Evolutionary conservation across 2,329 filamentous ascomycete genomes (phyloP).

Genomic region (Sclerotinia nivalis): DNA sequence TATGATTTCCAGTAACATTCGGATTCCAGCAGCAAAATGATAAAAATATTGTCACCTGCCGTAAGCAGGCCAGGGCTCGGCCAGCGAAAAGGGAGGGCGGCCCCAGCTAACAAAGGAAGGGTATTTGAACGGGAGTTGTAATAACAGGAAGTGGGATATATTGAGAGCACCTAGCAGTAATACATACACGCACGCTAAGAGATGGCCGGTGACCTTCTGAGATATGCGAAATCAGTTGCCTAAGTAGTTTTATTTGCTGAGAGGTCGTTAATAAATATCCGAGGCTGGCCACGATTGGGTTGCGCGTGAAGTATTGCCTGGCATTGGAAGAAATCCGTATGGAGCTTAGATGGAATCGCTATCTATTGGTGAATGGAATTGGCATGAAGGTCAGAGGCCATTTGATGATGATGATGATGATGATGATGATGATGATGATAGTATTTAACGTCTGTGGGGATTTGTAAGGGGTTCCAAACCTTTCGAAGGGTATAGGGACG

Average conservation of each 20-base stretch:
- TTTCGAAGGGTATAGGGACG: too few species aligned
- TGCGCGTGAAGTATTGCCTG: not conserved
- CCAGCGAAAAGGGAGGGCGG: not conserved
- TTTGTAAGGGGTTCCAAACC: too few species aligned
- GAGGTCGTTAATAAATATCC: too few species aligned
- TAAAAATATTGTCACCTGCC: not conserved
- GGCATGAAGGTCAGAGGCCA: not conserved
- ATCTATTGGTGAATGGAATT: not conserved
- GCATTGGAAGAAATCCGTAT: too few species aligned
- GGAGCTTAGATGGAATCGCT: not conserved
- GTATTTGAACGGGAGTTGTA: not conserved
- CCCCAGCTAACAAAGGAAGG: not conserved
- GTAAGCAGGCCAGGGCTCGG: not conserved
- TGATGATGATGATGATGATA: too few species aligned
- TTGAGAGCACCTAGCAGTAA: not conserved
- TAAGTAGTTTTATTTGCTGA: not conserved
- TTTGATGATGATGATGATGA: too few species aligned
- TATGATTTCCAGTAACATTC: not conserved
- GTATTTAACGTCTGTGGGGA: too few species aligned
- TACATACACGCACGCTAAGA: not conserved
- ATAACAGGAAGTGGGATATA: not conserved
- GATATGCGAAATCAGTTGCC: not conserved
- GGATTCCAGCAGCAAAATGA: not conserved
- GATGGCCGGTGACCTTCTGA: not conserved
- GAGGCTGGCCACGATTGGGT: not conserved